Percentiles rank a stretch among this genome's conserved stretches.
phyloP scores from a whole-genome alignment of 192 early-diverging fungal genomes.

The Podila minutissima region DNA sequence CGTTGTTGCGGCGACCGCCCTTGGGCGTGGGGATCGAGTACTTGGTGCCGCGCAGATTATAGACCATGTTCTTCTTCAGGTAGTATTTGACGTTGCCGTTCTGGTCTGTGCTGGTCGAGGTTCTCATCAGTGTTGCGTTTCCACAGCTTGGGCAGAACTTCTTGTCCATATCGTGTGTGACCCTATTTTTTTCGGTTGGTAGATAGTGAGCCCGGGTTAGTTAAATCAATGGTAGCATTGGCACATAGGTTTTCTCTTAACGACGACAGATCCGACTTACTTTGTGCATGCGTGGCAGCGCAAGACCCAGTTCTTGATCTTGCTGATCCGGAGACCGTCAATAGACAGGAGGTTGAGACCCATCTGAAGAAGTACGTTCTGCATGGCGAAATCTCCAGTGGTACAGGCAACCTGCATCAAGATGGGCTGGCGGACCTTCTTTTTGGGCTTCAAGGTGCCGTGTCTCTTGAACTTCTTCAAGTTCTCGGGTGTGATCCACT shows the following conservation, averaged over 20 bases:
- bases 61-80: conserved; percentile 91
- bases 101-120: conserved; percentile 80
- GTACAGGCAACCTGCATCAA: conserved; percentile 86
- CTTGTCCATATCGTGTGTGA: conserved; percentile 86
- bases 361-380: conserved; percentile 97
- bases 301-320: conserved; percentile 88
- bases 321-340: conserved; percentile 82
- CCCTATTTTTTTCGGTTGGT: conserved; percentile 42
- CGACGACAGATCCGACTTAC: conserved; percentile 47
- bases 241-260: too few species aligned
- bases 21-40: conserved; percentile 87
- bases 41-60: conserved; percentile 89
- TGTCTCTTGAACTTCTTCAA: conserved; percentile 75
- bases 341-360: conserved; percentile 83
- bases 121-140: conserved; percentile 85
- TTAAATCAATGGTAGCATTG: background rate
- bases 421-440: conserved; percentile 27
- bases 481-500: conserved; percentile 95
- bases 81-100: conserved; percentile 85
- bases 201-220: too few species aligned
- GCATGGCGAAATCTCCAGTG: conserved; percentile 95
- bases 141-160: conserved; percentile 96
- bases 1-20: conserved; percentile 77
- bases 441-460: conserved; percentile 59
- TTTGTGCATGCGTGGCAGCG: conserved; percentile 95